These are phyloP conservation scores for Gamsiella multidivaricata DNA, from an alignment of 192 early-diverging fungal genomes.

Conservation along the genomic window DNA sequence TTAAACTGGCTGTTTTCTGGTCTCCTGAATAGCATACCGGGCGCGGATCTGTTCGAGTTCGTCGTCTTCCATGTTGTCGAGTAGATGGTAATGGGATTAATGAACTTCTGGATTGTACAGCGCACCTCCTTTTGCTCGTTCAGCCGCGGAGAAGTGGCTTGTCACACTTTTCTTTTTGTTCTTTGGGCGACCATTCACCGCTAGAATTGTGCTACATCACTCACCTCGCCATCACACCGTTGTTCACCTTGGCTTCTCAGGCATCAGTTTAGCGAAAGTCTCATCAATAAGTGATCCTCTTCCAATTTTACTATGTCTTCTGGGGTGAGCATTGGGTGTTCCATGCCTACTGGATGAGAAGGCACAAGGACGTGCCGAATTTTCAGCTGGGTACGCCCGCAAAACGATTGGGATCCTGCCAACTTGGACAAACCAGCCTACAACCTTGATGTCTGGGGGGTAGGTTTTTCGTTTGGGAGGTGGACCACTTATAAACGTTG, in stretches of 20 bases:
- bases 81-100: too few species aligned
- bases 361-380: not conserved
- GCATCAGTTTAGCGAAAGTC: too few species aligned
- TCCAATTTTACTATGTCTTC: too few species aligned
- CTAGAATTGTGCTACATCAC: not conserved
- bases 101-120: too few species aligned
- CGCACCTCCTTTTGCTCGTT: too few species aligned
- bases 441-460: too few species aligned
- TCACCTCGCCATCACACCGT: not conserved
- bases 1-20: not conserved
- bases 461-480: not conserved
- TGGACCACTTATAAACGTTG: not conserved
- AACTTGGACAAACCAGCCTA: not conserved
- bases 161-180: not conserved
- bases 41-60: conserved; percentile 83
- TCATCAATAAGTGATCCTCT: too few species aligned
- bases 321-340: not conserved
- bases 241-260: too few species aligned
- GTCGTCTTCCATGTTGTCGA: conserved; percentile 74
- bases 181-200: too few species aligned
- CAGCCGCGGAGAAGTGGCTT: too few species aligned
- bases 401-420: not conserved
- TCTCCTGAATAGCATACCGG: conserved; percentile 54
- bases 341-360: not conserved
- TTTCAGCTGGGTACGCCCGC: not conserved